Conservation (phyloP, 208 protist genomes). For the Novymonas esmeraldas region DNA sequence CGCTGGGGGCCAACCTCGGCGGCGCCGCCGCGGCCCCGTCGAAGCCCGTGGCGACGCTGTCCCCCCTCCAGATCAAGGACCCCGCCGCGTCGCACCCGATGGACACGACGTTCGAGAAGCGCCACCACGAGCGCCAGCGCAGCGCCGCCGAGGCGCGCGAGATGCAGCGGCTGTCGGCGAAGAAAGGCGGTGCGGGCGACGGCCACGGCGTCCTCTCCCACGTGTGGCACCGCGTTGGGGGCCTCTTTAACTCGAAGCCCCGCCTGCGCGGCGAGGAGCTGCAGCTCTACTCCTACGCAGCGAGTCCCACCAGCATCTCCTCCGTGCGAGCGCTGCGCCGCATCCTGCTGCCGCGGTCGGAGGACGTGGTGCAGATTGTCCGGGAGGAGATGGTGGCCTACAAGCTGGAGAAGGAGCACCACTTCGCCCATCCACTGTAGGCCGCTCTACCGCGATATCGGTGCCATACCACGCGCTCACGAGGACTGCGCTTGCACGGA, state of each 20-base stretch:
- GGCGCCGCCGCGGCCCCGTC: background rate
- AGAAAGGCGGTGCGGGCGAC: background rate
- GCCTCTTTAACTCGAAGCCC: slow-evolving; percentile 32
- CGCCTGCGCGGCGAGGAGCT: slow-evolving; percentile 47
- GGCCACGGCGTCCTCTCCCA: slow-evolving; percentile 1
- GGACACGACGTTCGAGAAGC: slow-evolving; percentile 73
- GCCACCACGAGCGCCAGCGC: slow-evolving; percentile 27
- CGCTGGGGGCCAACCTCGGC: slow-evolving; percentile 14
- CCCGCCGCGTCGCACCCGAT: slow-evolving; percentile 51
- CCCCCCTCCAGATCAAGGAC: slow-evolving; percentile 16
- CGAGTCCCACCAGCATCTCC: slow-evolving; percentile 70
- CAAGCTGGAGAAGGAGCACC: slow-evolving; percentile 51
- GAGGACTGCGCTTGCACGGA: too few species aligned
- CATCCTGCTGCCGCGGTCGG: slow-evolving; percentile 74
- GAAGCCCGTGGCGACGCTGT: background rate
- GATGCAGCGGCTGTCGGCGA: slow-evolving; percentile 42
- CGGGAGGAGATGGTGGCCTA: slow-evolving; percentile 88
- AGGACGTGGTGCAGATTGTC: slow-evolving; percentile 86
- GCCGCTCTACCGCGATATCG: too few species aligned
- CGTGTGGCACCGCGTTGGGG: slow-evolving; percentile 59
- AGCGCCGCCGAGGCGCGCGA: slow-evolving; percentile 35
- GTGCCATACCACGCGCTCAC: too few species aligned
- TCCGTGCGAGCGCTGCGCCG: slow-evolving; percentile 72
- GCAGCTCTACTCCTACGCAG: slow-evolving; percentile 70
- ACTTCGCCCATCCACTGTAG: slow-evolving; percentile 16